Evolutionary conservation across 179 eudicot species (phyloP).

Genomic region (Pouteria campechiana): DNA sequence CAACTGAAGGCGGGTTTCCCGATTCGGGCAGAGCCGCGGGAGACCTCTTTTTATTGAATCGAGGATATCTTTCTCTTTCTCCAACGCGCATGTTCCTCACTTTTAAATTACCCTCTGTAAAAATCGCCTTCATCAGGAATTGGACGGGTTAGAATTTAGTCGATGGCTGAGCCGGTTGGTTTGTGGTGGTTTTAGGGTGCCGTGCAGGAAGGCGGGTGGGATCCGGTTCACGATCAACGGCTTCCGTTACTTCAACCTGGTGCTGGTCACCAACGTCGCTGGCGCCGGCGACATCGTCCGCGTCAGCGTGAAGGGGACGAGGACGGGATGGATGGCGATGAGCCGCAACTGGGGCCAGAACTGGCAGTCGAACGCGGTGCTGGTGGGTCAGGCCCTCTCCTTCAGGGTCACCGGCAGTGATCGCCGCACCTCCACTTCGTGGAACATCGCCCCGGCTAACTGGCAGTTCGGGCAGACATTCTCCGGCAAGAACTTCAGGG

Average conservation of each 20-base stretch:
- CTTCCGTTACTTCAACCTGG: constrained; percentile 50
- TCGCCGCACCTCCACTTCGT: constrained; percentile 38
- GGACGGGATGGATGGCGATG: constrained; percentile 43
- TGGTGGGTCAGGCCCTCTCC: constrained; percentile 51
- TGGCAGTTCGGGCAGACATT: constrained; percentile 45
- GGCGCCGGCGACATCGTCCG: constrained; percentile 31
- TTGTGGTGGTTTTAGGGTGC: no score
- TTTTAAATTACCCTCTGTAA: no score
- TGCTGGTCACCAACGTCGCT: constrained; percentile 45
- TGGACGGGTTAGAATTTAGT: no score
- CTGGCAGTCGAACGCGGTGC: constrained; percentile 43
- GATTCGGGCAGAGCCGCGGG: no score
- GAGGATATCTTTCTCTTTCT: no score
- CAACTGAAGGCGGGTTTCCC: no score
- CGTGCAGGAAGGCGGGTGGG: constrained; percentile 13
- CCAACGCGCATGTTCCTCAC: no score
- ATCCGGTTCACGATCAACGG: constrained; percentile 30
- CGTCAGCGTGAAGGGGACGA: constrained; percentile 48
- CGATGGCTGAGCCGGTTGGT: no score
- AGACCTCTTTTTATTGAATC: no score
- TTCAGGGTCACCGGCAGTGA: constrained; percentile 55
- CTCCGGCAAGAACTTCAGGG: constrained; percentile 26
- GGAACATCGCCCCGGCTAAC: constrained; percentile 39
- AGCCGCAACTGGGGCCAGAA: constrained; percentile 66
- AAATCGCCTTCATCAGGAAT: no score